phyloP scores from a whole-genome alignment of 2,329 filamentous ascomycete genomes.

The Neocucurbitaria cava region DNA sequence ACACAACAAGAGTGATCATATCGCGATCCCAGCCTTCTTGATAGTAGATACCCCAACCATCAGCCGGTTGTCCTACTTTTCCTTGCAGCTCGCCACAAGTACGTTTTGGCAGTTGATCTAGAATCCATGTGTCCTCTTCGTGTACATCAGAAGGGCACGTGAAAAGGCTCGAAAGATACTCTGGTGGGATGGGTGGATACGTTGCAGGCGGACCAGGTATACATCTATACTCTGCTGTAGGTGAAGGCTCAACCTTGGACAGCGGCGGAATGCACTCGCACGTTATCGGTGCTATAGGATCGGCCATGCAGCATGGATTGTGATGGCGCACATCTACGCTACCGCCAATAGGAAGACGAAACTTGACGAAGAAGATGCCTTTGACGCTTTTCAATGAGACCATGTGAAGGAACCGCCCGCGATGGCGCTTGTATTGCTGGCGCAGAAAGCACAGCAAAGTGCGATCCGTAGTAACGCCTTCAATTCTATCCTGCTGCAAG shows the following conservation, averaged over 20 bases:
- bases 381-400: conserved; percentile 24
- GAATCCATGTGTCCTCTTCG: conserved; percentile 26
- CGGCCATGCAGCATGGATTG: conserved; percentile 15
- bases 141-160: conserved; percentile 21
- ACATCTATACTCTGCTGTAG: conserved; percentile 32
- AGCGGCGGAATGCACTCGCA: conserved; percentile 34
- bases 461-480: conserved; percentile 21
- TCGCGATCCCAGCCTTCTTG: conserved; percentile 30
- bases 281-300: not conserved
- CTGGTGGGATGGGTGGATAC: conserved; percentile 30
- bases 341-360: conserved; percentile 22
- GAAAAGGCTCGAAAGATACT: conserved; percentile 28
- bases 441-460: conserved; percentile 25
- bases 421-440: conserved; percentile 12
- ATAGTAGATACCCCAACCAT: conserved; percentile 39
- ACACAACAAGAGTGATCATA: conserved; percentile 13
- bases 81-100: conserved; percentile 25
- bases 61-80: conserved; percentile 22
- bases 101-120: conserved; percentile 31
- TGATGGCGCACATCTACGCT: conserved; percentile 31
- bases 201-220: conserved; percentile 20
- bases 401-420: conserved; percentile 10
- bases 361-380: conserved; percentile 30
- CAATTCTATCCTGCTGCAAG: conserved; percentile 27
- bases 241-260: conserved; percentile 27